Evolutionary conservation across 2,329 filamentous ascomycete species (phyloP), one percentile per base, ranked within the genome.

Genomic region (Xylariaceae sp.): DNA sequence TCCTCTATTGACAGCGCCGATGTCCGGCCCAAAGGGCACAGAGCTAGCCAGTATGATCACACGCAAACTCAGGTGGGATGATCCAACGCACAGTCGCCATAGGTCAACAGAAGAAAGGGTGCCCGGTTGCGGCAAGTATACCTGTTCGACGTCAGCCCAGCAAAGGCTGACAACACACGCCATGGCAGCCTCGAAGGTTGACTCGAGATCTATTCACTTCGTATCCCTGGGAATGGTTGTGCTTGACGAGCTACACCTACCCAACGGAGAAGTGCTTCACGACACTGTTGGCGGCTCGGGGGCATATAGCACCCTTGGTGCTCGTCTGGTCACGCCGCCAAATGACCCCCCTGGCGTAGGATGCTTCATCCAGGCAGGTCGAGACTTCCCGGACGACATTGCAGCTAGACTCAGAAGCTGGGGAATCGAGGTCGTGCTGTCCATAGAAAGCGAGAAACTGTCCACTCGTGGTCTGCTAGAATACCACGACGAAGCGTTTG

Each of bases 241-340:
- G 4, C 52, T 64, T 3, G 63, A 65, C 39, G 61, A 64, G 41
- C 56, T 65, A 31, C 58, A 44, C 9, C 49, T 62, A 24, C 55
- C 58, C 7, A 38, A 45, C 31, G 48, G 45, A 6, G 19, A 45
- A 9, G 43, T 55, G 9, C 37, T 63, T 19, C 49, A 41, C 4
- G 46, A 64, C 45, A 43, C 58, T 3, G 38, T 60, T 2, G 63
- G 63, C 8, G 61, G 63, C 1, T 64, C 61, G 15, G 62, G 61
- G 15, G 44, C 55, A 4, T 64, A 60, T 24, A 29, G 38, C 31
- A 47, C 40, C 7, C 18, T 51, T 3, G 46, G 46, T 12, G 46
- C 44, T 3, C 47, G 47, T 13, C 19, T 51, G n/a, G 38, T 22
- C 26, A 16, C 38, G n/a, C 6, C 17, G 4, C 28, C 17, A 18